These are phyloP conservation scores for Cladosporium sphaerospermum DNA, from an alignment of 2,329 filamentous ascomycete species.

Conservation along the genomic window DNA sequence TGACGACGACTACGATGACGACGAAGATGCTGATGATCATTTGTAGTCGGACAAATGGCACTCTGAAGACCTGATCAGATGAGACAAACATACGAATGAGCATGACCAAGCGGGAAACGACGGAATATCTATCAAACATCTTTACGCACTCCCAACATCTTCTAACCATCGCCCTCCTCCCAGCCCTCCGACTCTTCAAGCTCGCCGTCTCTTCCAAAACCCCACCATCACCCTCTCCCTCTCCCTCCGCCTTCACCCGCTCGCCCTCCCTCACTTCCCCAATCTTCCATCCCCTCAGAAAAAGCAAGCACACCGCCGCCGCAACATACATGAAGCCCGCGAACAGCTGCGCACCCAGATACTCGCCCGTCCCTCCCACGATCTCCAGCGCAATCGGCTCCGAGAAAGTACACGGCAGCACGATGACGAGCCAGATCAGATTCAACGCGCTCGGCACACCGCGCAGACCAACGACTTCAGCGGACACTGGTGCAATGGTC, in stretches of 20 bases:
- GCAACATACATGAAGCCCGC: conserved; percentile 57
- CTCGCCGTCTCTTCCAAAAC: conserved; percentile 18
- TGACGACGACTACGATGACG: too few species aligned
- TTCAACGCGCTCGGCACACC: conserved; percentile 63
- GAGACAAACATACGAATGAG: too few species aligned
- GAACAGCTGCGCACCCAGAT: conserved; percentile 55
- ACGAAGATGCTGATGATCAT: too few species aligned
- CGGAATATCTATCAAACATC: not conserved
- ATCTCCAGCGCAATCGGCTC: conserved; percentile 53
- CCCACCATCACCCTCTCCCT: conserved; percentile 18
- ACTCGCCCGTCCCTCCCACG: conserved; percentile 43
- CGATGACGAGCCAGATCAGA: conserved; percentile 65
- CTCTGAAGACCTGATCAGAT: too few species aligned
- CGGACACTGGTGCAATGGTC: conserved; percentile 61
- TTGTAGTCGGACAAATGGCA: too few species aligned
- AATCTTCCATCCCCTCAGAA: conserved; percentile 58
- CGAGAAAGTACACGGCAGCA: conserved; percentile 61
- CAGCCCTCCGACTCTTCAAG: conserved; percentile 14
- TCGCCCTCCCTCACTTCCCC: conserved; percentile 43
- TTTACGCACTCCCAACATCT: conserved; percentile 21
- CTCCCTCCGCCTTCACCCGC: conserved; percentile 24
- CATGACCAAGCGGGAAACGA: too few species aligned
- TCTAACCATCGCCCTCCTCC: conserved; percentile 22
- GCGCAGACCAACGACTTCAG: conserved; percentile 66
- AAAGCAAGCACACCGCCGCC: conserved; percentile 47